Percentiles rank a stretch among this genome's conserved stretches.
Evolutionary conservation across 371 early-diverging fungal genomes (phyloP).

Genomic region (Rhizopus stolonifer): DNA sequence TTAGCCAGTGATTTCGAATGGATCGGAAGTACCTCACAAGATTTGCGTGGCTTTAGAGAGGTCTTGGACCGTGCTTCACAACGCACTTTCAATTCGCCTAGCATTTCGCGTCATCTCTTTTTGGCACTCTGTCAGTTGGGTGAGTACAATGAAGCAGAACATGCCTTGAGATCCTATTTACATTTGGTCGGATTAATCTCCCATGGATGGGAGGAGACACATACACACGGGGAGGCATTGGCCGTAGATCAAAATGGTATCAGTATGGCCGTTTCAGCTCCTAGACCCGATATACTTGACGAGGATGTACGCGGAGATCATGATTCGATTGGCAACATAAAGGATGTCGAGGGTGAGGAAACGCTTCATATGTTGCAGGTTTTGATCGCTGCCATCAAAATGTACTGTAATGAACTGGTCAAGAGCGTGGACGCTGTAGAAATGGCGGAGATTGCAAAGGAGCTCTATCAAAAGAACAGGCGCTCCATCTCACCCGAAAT

Average conservation of each 20-base stretch:
- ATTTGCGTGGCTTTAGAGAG: slow-evolving; percentile 29
- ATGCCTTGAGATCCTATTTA: slow-evolving; percentile 66
- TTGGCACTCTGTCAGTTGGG: slow-evolving; percentile 58
- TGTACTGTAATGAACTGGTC: slow-evolving; percentile 50
- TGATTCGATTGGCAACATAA: slow-evolving; percentile 26
- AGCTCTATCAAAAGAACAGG: slow-evolving; percentile 26
- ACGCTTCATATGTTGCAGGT: slow-evolving; percentile 39
- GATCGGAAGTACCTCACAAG: slow-evolving; percentile 36
- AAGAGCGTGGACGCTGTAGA: slow-evolving; percentile 48
- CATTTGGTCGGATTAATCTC: slow-evolving; percentile 50
- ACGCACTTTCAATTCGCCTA: slow-evolving; percentile 74
- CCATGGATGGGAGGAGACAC: slow-evolving; percentile 30
- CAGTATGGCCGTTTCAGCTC: slow-evolving; percentile 22
- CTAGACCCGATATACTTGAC: slow-evolving; percentile 10
- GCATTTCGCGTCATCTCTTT: slow-evolving; percentile 67
- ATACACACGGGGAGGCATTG: slow-evolving; percentile 33
- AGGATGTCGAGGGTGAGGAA: slow-evolving; percentile 29
- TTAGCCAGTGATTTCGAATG: slow-evolving; percentile 60
- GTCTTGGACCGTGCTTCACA: slow-evolving; percentile 63
- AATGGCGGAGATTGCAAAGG: slow-evolving; percentile 46
- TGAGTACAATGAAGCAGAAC: slow-evolving; percentile 73
- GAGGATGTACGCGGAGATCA: slow-evolving; percentile 1
- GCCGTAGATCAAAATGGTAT: slow-evolving; percentile 23
- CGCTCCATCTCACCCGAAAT: slow-evolving; percentile 6
- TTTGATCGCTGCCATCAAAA: slow-evolving; percentile 44